These are phyloP conservation scores for Letharia columbiana DNA, from an alignment of 495 filamentous ascomycete genomes.

Conservation along the genomic window DNA sequence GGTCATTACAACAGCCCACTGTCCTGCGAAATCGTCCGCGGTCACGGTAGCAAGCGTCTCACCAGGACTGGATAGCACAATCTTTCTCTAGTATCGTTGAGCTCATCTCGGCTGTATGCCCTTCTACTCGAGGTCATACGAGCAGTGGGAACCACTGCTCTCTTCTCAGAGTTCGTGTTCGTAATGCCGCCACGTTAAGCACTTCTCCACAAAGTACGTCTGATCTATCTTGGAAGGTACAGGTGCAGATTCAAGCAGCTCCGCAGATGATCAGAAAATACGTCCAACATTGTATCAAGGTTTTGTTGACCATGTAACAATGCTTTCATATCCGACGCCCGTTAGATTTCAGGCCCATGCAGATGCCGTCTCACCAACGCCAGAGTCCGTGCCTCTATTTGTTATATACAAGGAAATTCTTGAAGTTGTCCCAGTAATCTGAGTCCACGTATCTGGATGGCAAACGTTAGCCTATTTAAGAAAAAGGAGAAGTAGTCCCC, in stretches of 20 bases:
- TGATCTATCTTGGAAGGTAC: background rate
- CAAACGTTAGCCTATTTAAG: background rate
- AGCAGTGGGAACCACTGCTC: background rate
- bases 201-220: background rate
- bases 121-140: background rate
- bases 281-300: background rate
- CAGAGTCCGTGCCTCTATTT: conserved; percentile 44
- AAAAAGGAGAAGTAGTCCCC: background rate
- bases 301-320: background rate
- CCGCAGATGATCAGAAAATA: background rate
- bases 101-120: background rate
- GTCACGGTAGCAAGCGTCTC: background rate
- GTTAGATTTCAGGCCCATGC: background rate
- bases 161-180: background rate
- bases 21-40: background rate
- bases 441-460: conserved; percentile 53
- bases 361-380: background rate
- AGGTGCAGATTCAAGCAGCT: background rate
- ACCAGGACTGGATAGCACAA: background rate
- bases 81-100: background rate
- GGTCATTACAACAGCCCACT: background rate
- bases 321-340: background rate
- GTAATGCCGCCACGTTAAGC: background rate
- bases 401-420: conserved; percentile 75
- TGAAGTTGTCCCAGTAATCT: conserved; percentile 74